These are phyloP conservation scores for Mrakia gelida DNA, from an alignment of 768 basidiomycete genomes.

Conservation along the genomic window DNA sequence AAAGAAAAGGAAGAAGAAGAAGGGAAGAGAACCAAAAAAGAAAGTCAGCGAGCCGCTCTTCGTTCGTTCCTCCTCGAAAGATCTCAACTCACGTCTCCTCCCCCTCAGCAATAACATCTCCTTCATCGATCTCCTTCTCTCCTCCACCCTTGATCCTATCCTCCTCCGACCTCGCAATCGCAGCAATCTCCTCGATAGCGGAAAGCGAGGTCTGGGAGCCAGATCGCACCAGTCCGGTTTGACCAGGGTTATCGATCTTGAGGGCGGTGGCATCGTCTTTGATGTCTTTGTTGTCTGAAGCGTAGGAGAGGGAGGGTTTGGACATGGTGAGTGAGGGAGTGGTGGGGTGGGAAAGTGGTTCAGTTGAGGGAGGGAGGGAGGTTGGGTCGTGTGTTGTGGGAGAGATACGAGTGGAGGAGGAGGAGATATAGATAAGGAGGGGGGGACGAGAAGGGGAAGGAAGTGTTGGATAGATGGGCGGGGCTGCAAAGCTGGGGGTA, in stretches of 20 bases:
- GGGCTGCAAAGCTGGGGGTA: not conserved
- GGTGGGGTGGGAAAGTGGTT: not conserved
- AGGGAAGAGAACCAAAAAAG: not conserved
- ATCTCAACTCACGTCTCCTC: conserved; percentile 39
- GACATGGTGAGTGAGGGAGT: not conserved
- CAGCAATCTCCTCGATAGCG: conserved; percentile 7
- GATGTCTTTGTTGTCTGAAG: not conserved
- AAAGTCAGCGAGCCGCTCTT: not conserved
- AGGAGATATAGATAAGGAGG: not conserved
- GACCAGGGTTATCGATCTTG: not conserved
- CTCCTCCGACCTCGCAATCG: not conserved
- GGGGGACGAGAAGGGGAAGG: too few species aligned
- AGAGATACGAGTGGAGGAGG: not conserved
- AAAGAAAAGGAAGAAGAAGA: not conserved
- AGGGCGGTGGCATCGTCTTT: not conserved
- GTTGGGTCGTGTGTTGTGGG: not conserved
- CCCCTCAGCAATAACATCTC: conserved; percentile 39
- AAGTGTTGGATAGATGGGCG: not conserved
- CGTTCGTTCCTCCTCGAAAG: not conserved
- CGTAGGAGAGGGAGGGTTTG: not conserved
- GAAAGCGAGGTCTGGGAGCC: not conserved
- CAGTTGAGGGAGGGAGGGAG: not conserved
- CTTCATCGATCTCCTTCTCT: conserved; percentile 34
- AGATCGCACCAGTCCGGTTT: not conserved
- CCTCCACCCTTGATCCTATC: not conserved